Evolutionary conservation across 495 filamentous ascomycete species (phyloP).

Genomic region (Aspergillus avenaceus): DNA sequence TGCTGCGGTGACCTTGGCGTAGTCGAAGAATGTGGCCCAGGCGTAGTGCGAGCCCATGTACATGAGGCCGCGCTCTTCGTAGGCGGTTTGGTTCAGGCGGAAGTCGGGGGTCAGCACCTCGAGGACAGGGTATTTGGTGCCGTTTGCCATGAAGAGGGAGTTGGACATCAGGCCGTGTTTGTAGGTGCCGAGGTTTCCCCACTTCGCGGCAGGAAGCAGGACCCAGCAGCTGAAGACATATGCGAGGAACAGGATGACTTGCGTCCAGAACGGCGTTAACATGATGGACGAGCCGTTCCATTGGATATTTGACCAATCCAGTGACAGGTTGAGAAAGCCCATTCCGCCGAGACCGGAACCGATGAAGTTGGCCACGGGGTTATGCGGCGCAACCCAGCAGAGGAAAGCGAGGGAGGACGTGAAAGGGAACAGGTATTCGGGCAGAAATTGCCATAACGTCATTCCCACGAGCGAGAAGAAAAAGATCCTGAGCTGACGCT

Average conservation of each 20-base stretch:
- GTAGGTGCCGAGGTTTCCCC: conserved; percentile 47
- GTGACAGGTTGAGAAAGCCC: conserved; percentile 53
- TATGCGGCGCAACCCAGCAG: conserved; percentile 58
- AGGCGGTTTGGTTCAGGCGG: conserved; percentile 51
- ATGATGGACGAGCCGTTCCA: conserved; percentile 47
- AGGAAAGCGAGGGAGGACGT: conserved; percentile 54
- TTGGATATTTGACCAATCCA: conserved; percentile 57
- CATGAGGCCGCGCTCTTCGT: conserved; percentile 44
- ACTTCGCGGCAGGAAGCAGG: conserved; percentile 52
- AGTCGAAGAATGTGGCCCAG: conserved; percentile 56
- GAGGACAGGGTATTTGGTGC: conserved; percentile 43
- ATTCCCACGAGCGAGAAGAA: conserved; percentile 46
- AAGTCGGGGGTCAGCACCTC: conserved; percentile 43
- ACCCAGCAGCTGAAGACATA: conserved; percentile 55
- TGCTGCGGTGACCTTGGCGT: conserved; percentile 51
- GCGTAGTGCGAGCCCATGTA: conserved; percentile 51
- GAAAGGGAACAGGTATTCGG: conserved; percentile 55
- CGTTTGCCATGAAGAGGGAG: conserved; percentile 45
- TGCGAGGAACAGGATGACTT: conserved; percentile 47
- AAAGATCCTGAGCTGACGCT: conserved; percentile 52
- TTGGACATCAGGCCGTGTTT: conserved; percentile 53
- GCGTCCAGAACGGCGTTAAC: conserved; percentile 53
- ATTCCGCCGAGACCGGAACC: conserved; percentile 54
- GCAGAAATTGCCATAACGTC: conserved; percentile 56
- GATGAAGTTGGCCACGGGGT: conserved; percentile 53